Evolutionary conservation across 2,329 filamentous ascomycete genomes (phyloP).

Genomic region (Botrytis aclada): DNA sequence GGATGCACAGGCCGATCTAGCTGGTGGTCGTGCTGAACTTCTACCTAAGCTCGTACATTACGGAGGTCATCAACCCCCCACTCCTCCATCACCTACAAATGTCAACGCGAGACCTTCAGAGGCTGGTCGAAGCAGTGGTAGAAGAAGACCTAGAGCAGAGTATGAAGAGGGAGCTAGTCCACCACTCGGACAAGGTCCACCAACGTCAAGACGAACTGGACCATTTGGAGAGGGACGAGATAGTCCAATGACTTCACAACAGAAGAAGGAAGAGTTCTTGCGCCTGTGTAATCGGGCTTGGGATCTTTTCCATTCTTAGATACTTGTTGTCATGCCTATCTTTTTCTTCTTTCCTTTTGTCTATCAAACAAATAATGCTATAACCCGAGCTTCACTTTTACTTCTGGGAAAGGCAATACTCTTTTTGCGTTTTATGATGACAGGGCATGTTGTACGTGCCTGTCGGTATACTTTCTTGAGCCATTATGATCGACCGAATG

Average conservation of each 20-base stretch:
- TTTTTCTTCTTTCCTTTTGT: neutral
- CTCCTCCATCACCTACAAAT: conserved; percentile 59
- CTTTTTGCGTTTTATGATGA: neutral
- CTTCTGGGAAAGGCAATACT: conserved; percentile 11
- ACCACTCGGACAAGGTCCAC: conserved; percentile 73
- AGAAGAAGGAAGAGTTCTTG: conserved; percentile 92
- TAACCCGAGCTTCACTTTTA: conserved; percentile 9
- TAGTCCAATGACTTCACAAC: conserved; percentile 75
- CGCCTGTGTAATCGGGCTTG: conserved; percentile 83
- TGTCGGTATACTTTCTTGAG: conserved; percentile 15
- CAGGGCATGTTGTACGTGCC: conserved; percentile 8
- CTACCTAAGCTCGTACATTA: conserved; percentile 95
- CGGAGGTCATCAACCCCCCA: conserved; percentile 87
- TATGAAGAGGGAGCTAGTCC: conserved; percentile 92
- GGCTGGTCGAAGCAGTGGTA: conserved; percentile 52
- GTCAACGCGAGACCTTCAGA: conserved; percentile 34
- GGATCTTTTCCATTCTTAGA: conserved; percentile 90
- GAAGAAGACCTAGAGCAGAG: conserved; percentile 79
- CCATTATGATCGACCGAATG: conserved; percentile 1
- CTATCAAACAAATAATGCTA: conserved; percentile 5
- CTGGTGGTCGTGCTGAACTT: conserved; percentile 87
- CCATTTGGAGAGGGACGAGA: conserved; percentile 80
- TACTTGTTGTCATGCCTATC: neutral
- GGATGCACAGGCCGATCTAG: conserved; percentile 86
- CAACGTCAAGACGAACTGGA: conserved; percentile 53